phyloP scores from a whole-genome alignment of 805 yeast species.

The Kurtzmaniella fragi region DNA sequence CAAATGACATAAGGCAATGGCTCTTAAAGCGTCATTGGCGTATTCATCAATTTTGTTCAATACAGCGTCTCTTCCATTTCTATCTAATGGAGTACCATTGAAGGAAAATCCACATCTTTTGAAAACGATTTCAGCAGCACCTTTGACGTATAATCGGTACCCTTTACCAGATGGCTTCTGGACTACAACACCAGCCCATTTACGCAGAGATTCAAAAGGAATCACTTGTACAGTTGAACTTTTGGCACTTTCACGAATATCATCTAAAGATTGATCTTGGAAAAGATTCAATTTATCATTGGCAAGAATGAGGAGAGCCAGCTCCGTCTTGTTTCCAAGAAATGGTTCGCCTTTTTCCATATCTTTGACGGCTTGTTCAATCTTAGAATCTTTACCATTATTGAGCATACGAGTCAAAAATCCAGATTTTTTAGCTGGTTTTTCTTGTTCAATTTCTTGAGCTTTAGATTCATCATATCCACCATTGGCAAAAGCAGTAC shows the following conservation, averaged over 20 bases:
- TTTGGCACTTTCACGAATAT: slow-evolving; percentile 19
- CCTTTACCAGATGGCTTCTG: slow-evolving; percentile 33
- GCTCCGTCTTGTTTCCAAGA: slow-evolving; percentile 92
- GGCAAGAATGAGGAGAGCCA: slow-evolving; percentile 75
- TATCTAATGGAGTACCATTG: slow-evolving; percentile 24
- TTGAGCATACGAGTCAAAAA: slow-evolving; percentile 9
- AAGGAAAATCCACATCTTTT: slow-evolving; percentile 46
- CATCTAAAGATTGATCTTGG: slow-evolving; percentile 40
- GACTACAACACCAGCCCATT: slow-evolving; percentile 85
- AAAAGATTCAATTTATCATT: slow-evolving; percentile 47
- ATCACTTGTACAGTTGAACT: slow-evolving; percentile 57
- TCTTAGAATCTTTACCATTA: slow-evolving; percentile 8
- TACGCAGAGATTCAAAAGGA: slow-evolving; percentile 89
- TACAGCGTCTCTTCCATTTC: slow-evolving; percentile 22
- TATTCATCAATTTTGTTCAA: slow-evolving; percentile 41
- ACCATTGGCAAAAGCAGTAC: slow-evolving; percentile 85
- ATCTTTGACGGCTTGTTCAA: slow-evolving; percentile 7
- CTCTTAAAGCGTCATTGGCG: slow-evolving; percentile 80
- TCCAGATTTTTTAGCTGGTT: slow-evolving; percentile 17
- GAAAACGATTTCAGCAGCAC: slow-evolving; percentile 89
- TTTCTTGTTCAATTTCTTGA: slow-evolving; percentile 22
- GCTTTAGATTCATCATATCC: slow-evolving; percentile 32
- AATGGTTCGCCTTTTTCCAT: slow-evolving; percentile 48
- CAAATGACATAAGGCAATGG: slow-evolving; percentile 81
- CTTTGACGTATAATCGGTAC: slow-evolving; percentile 71